phyloP scores from a whole-genome alignment of 169 alveolate species.

The Eimeria maxima region DNA sequence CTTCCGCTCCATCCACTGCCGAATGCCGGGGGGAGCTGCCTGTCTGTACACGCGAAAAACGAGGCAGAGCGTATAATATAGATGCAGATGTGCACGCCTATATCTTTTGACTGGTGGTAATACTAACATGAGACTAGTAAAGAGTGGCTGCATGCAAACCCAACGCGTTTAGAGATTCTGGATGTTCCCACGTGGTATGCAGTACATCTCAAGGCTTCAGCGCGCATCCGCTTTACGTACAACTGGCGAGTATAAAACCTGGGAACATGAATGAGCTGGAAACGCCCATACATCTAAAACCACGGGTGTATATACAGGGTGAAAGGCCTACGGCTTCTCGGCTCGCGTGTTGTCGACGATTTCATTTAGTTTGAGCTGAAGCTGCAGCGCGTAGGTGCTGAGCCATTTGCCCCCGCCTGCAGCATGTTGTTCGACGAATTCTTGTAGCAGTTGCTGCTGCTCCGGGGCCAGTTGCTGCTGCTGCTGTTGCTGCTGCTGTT shows the following conservation, averaged over 20 bases:
- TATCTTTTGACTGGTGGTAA: too few relatives aligned
- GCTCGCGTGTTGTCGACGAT: constrained; percentile 71
- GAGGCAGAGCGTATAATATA: background rate
- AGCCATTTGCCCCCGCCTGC: constrained; percentile 70
- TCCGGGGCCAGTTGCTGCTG: too few relatives aligned
- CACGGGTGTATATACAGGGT: background rate
- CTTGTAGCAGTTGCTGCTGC: constrained; percentile 68
- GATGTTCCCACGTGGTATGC: too few relatives aligned
- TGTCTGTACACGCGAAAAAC: constrained; percentile 15
- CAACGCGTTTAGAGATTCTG: too few relatives aligned
- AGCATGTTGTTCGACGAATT: constrained; percentile 69
- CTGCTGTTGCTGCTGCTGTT: background rate
- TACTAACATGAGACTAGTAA: too few relatives aligned
- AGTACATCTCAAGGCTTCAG: too few relatives aligned
- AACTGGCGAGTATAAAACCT: too few relatives aligned
- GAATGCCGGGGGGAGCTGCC: constrained; percentile 91
- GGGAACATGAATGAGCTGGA: too few relatives aligned
- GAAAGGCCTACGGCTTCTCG: constrained; percentile 69
- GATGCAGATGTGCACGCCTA: too few relatives aligned
- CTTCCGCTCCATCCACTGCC: constrained; percentile 97
- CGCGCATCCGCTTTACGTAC: too few relatives aligned
- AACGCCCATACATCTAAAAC: background rate
- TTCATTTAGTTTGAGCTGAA: constrained; percentile 67
- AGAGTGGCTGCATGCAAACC: too few relatives aligned
- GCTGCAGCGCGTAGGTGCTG: constrained; percentile 66